These are phyloP conservation scores for Arctostaphylos glauca DNA, from an alignment of 148 eudicot genomes.

Conservation along the genomic window DNA sequence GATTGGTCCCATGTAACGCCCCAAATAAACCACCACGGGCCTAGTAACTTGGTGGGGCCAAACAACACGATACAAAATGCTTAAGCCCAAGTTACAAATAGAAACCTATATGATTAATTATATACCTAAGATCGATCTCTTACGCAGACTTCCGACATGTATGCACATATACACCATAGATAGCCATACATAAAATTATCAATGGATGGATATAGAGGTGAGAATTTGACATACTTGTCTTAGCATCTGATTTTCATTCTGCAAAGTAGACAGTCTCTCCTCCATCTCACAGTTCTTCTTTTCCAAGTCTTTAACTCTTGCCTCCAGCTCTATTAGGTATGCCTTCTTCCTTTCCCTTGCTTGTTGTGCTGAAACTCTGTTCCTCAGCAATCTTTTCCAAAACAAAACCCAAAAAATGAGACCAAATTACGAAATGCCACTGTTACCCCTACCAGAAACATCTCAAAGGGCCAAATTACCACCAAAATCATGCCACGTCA, in stretches of 20 bases:
- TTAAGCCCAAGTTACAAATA: no score
- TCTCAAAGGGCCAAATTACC: not conserved
- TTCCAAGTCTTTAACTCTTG: slow-evolving; percentile 76
- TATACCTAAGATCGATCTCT: no score
- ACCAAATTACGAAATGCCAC: slow-evolving; percentile 12
- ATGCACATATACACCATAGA: no score
- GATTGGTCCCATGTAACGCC: no score
- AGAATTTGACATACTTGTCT: slow-evolving; percentile 6
- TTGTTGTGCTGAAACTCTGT: slow-evolving; percentile 98
- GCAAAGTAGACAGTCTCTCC: slow-evolving; percentile 82
- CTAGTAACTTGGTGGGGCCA: no score
- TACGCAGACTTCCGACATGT: no score
- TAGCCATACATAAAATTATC: not conserved
- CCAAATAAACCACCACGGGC: no score
- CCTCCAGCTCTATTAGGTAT: slow-evolving; percentile 76
- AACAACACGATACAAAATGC: no score
- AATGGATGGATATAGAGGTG: not conserved
- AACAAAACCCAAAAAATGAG: not conserved
- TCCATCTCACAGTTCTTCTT: slow-evolving; percentile 86
- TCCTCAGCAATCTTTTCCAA: slow-evolving; percentile 77
- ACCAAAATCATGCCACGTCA: slow-evolving; percentile 16
- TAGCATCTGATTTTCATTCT: slow-evolving; percentile 97
- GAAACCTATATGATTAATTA: no score
- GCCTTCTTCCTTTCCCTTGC: slow-evolving; percentile 99
- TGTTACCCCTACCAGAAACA: not conserved